A percentile compares a stretch with the other conserved stretches of the same genome.
Evolutionary conservation across 805 yeast genomes (phyloP).

Genomic region (Monosporozyma yasuniensis): DNA sequence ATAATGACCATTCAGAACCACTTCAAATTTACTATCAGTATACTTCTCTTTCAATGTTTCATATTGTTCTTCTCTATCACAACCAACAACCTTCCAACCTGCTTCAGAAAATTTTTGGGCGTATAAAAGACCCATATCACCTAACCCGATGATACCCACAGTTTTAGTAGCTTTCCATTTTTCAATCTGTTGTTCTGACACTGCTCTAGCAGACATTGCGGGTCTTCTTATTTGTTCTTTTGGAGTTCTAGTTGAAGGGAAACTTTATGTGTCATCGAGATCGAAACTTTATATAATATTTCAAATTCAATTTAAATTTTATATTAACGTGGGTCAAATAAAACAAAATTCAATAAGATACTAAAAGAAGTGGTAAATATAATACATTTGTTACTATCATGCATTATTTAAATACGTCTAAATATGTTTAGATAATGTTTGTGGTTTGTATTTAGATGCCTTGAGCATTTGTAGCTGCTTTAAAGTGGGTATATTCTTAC

Average conservation of each 20-base stretch:
- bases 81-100: constrained; percentile 85
- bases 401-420: background rate
- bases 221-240: background rate
- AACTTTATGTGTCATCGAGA: background rate
- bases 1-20: constrained; percentile 70
- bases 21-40: constrained; percentile 38
- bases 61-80: constrained; percentile 67
- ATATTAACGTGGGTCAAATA: background rate
- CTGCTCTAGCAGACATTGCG: background rate
- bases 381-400: background rate
- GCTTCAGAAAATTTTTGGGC: constrained; percentile 69
- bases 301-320: background rate
- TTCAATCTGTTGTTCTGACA: constrained; percentile 8
- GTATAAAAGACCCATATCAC: constrained; percentile 92
- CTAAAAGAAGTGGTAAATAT: background rate
- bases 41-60: constrained; percentile 37
- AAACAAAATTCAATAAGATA: background rate
- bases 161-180: constrained; percentile 40
- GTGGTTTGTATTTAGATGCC: too few species aligned
- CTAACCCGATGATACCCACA: constrained; percentile 89
- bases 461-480: background rate
- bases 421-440: too few species aligned
- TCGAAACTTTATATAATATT: background rate
- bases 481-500: constrained; percentile 27
- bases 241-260: background rate